Percentiles rank a stretch among this genome's conserved stretches.
phyloP scores from a whole-genome alignment of 1,139 yeast species.

The Candida sp. region DNA sequence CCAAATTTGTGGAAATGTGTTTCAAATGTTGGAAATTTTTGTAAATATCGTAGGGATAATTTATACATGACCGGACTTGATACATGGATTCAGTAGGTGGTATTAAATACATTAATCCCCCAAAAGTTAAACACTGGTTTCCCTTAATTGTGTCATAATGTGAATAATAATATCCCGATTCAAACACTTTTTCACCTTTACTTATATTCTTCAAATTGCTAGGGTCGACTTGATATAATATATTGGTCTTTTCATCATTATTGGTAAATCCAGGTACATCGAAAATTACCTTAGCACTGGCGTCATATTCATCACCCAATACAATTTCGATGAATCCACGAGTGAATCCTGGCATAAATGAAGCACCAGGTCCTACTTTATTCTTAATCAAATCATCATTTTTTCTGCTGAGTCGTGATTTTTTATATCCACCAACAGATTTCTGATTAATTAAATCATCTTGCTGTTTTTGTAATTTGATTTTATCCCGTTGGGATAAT shows the following conservation, averaged over 20 bases:
- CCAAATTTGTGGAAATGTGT: constrained; percentile 11
- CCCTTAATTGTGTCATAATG: constrained; percentile 38
- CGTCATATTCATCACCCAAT: constrained; percentile 9
- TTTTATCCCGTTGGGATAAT: constrained; percentile 10
- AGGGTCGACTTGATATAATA: constrained; percentile 24
- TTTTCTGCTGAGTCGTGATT: constrained; percentile 6
- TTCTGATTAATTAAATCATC: constrained; percentile 11
- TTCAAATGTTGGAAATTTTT: constrained; percentile 25
- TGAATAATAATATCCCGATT: constrained; percentile 32
- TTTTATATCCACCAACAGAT: constrained; percentile 7
- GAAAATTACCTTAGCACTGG: constrained; percentile 26
- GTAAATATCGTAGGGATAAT: constrained; percentile 23
- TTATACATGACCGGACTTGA: constrained; percentile 37
- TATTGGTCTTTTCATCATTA: constrained; percentile 17
- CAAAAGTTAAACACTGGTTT: constrained; percentile 49
- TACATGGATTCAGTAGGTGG: constrained; percentile 40
- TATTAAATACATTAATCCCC: constrained; percentile 56
- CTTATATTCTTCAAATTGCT: constrained; percentile 28
- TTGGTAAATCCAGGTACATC: constrained; percentile 59
- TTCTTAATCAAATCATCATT: constrained; percentile 15
- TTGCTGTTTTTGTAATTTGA: constrained; percentile 14
- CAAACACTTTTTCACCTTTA: constrained; percentile 34
- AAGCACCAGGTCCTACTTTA: constrained; percentile 42
- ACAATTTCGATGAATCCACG: constrained; percentile 38
- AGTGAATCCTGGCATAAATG: constrained; percentile 57